Evolutionary conservation across 2,329 filamentous ascomycete species (phyloP), one percentile per base, ranked within the genome.

Genomic region (Calonectria crousiana): DNA sequence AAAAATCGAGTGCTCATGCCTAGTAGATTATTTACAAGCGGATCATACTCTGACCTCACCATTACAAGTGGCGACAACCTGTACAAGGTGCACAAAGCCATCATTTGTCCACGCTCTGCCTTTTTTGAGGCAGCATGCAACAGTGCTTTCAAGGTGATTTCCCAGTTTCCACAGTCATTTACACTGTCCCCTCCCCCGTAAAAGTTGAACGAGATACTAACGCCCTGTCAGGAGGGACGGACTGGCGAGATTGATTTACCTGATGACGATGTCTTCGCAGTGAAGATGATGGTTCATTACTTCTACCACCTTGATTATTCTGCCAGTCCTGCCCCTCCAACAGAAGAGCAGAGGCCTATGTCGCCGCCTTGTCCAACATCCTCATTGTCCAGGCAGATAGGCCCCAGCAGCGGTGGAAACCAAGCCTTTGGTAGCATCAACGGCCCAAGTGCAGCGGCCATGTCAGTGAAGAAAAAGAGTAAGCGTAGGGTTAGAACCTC

Each of bases 31-130:
- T 52, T 68, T 41, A 53, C 44, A 28, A 62, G n/a, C 10, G 64
- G 64, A 44, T 69, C 66, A 23, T 76, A 76, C 20, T 77, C 74
- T 9, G 75, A 76, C 34, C 38, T 77, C 10, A 66, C 64, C 0
- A 69, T 76, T 0, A 20, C 4, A 0, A 76, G 75, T 2, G 71
- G 71, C 1, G 23, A 74, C 1, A 34, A 67, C 14, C 53, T 6
- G 1, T 69, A 71, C 30, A 38, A 34, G 16, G 74, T 77, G 0
- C 75, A 77, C 30, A 74, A 41, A 16, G 71, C 72, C 1, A 51
- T 77, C 30, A 44, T 77, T 0, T 76, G 75, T 8, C 71, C 75
- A 1, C 67, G 69, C 23, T 77, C 75, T 0, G 1, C 10, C 0
- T 77, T 72, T 26, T 76, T 77, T 32, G 9, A 60, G 18, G 47